These are phyloP conservation scores for Coemansia pectinata DNA, from an alignment of 192 early-diverging fungal genomes.

Conservation along the genomic window DNA sequence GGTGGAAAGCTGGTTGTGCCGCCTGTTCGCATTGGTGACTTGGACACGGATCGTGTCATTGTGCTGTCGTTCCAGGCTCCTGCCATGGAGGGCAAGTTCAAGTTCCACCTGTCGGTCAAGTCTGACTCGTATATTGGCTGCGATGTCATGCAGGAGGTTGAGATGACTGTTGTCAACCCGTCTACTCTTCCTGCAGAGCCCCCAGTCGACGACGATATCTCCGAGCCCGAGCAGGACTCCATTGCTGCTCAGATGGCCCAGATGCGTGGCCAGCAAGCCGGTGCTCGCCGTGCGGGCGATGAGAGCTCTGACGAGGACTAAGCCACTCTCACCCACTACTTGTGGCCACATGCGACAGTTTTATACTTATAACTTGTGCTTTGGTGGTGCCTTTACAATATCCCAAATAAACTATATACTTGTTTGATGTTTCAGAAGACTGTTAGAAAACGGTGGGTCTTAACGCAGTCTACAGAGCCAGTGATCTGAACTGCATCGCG, in stretches of 20 bases:
- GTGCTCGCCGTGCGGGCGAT: conserved; percentile 37
- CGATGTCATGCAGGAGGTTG: conserved; percentile 78
- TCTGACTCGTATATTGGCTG: conserved; percentile 85
- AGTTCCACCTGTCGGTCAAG: conserved; percentile 82
- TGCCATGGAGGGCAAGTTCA: conserved; percentile 77
- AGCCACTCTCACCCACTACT: not conserved
- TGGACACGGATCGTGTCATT: conserved; percentile 65
- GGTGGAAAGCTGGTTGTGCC: conserved; percentile 80
- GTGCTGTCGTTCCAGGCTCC: conserved; percentile 94
- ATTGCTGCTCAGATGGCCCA: conserved; percentile 95
- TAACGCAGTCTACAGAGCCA: not conserved
- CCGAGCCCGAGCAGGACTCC: conserved; percentile 94
- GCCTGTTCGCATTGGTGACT: conserved; percentile 75
- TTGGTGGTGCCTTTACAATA: not conserved
- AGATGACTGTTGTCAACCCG: conserved; percentile 72
- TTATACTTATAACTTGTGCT: not conserved
- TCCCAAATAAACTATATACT: not conserved
- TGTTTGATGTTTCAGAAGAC: not conserved
- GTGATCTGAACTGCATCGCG: not conserved
- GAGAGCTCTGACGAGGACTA: conserved; percentile 60
- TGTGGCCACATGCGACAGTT: not conserved
- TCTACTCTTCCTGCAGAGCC: conserved; percentile 72
- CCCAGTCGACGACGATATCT: conserved; percentile 84
- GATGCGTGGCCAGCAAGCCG: conserved; percentile 72
- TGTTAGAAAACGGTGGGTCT: not conserved